Evolutionary conservation across 441 rosid genomes (phyloP).

Genomic region (Pelargonium cotyledonis): DNA sequence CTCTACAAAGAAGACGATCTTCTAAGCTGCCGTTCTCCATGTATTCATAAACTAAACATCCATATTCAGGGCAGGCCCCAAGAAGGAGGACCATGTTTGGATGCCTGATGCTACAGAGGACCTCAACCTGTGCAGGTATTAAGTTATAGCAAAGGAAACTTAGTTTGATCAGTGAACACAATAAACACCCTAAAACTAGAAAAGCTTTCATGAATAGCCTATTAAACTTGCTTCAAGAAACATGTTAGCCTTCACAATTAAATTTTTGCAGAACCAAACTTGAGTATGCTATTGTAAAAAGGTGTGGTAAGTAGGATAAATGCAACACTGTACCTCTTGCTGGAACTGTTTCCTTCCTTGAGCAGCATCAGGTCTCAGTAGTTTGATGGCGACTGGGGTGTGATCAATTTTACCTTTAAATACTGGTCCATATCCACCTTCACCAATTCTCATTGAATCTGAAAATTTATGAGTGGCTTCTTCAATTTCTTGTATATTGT

Average conservation of each 20-base stretch:
- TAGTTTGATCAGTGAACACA: conserved; percentile 9
- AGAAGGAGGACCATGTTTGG: conserved; percentile 71
- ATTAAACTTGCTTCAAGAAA: not conserved
- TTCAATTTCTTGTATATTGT: conserved; percentile 58
- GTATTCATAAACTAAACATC: conserved; percentile 62
- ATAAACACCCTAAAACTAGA: not conserved
- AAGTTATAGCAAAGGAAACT: not conserved
- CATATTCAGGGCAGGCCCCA: conserved; percentile 75
- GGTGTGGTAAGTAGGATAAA: not conserved
- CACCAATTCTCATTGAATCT: conserved; percentile 50
- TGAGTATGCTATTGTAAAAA: not conserved
- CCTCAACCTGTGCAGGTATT: conserved; percentile 41
- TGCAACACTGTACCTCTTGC: conserved; percentile 48
- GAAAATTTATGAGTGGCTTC: conserved; percentile 52
- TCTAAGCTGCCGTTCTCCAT: conserved; percentile 67
- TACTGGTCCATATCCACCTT: conserved; percentile 85
- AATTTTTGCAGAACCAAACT: not conserved
- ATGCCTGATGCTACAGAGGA: conserved; percentile 59
- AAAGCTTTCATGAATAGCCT: not conserved
- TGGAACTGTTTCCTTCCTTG: conserved; percentile 73
- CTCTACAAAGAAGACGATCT: conserved; percentile 46
- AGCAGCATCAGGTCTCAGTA: conserved; percentile 70
- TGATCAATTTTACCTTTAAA: conserved; percentile 64
- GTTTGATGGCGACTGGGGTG: conserved; percentile 71
- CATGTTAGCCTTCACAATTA: not conserved